phyloP scores from a whole-genome alignment of 805 yeast species.

The Metschnikowia continentalis region DNA sequence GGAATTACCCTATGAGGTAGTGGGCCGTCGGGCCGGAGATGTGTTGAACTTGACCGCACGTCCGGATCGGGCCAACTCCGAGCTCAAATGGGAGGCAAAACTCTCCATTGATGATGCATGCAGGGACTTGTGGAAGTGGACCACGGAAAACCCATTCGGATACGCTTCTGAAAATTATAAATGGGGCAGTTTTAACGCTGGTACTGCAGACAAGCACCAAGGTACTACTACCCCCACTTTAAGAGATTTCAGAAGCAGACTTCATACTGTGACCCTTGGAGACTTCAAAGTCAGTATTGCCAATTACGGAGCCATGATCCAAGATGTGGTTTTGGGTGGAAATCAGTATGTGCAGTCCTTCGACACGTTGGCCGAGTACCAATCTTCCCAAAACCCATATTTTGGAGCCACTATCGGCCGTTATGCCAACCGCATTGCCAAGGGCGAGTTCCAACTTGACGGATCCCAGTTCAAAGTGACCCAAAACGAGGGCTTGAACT shows the following conservation, averaged over 20 bases:
- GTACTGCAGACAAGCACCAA: background rate
- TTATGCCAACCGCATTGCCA: slow-evolving; percentile 54
- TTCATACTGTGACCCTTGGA: slow-evolving; percentile 28
- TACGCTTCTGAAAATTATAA: slow-evolving; percentile 34
- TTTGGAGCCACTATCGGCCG: slow-evolving; percentile 67
- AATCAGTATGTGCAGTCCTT: slow-evolving; percentile 39
- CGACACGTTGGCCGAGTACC: slow-evolving; percentile 29
- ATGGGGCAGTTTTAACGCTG: slow-evolving; percentile 27
- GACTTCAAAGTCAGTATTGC: slow-evolving; percentile 40
- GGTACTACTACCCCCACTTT: too few species aligned
- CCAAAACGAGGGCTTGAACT: slow-evolving; percentile 35
- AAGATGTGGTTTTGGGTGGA: slow-evolving; percentile 37
- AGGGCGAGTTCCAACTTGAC: slow-evolving; percentile 39
- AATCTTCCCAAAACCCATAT: slow-evolving; percentile 36
- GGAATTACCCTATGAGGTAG: slow-evolving; percentile 60
- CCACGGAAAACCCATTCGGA: slow-evolving; percentile 63
- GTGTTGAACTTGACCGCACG: slow-evolving; percentile 72
- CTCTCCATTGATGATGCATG: slow-evolving; percentile 60
- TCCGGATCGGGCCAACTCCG: slow-evolving; percentile 60
- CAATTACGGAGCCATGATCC: slow-evolving; percentile 51
- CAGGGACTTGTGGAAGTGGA: slow-evolving; percentile 75
- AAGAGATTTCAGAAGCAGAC: slow-evolving; percentile 25
- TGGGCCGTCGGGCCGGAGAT: slow-evolving; percentile 69
- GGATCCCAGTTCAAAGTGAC: slow-evolving; percentile 40
- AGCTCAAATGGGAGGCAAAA: slow-evolving; percentile 61